A percentile compares a stretch with the other conserved stretches of the same genome.
phyloP scores from a whole-genome alignment of 768 basidiomycete genomes.

The Mycena floridula region DNA sequence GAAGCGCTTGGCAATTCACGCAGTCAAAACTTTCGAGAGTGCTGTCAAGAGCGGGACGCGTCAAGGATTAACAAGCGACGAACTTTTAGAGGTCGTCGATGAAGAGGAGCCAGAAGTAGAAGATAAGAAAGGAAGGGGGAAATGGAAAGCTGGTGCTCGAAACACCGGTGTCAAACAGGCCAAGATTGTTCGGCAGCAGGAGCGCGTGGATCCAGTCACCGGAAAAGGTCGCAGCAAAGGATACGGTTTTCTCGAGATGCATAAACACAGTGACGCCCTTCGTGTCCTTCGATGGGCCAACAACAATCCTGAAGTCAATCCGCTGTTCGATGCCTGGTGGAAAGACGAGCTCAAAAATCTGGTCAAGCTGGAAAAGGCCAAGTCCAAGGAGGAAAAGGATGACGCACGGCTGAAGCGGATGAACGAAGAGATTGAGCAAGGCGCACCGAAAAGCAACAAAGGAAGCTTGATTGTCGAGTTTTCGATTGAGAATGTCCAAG shows the following conservation, averaged over 20 bases:
- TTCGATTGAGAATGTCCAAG: constrained; percentile 91
- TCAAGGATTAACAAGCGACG: constrained; percentile 62
- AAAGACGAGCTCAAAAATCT: constrained; percentile 49
- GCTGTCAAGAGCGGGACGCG: constrained; percentile 66
- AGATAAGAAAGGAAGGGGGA: constrained; percentile 20
- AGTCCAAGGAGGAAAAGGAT: constrained; percentile 40
- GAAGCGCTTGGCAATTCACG: constrained; percentile 81
- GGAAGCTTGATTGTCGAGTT: constrained; percentile 84
- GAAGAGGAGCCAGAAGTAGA: constrained; percentile 16
- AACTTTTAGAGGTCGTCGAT: constrained; percentile 44
- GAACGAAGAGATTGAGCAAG: constrained; percentile 45
- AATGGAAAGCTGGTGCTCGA: constrained; percentile 6
- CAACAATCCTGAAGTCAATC: constrained; percentile 66
- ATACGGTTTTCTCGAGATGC: constrained; percentile 93
- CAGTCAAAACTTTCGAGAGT: constrained; percentile 68
- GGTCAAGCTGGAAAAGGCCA: constrained; percentile 8
- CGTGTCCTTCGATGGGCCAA: constrained; percentile 93
- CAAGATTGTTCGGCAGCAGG: constrained; percentile 86
- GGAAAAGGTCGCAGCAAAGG: constrained; percentile 88
- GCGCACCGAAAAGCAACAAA: constrained; percentile 30
- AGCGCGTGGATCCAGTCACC: constrained; percentile 84
- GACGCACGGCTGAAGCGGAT: constrained; percentile 51
- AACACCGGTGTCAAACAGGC: constrained; percentile 68
- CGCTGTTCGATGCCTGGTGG: constrained; percentile 79
- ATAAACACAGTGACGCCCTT: constrained; percentile 82